Evolutionary conservation across 306 rosid genomes (phyloP).

Genomic region (Delonix regia): DNA sequence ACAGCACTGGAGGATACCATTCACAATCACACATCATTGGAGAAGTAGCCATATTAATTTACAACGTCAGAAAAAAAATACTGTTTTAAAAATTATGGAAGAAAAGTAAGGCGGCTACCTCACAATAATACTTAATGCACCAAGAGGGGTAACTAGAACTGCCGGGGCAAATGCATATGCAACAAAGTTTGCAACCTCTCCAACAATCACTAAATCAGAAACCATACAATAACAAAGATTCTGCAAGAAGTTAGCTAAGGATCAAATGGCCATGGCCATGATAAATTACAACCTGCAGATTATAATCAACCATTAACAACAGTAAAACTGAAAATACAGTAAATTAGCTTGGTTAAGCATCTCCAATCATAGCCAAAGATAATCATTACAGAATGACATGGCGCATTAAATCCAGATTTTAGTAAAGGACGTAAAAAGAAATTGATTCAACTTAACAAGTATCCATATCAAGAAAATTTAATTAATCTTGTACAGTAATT

Average conservation of each 20-base stretch:
- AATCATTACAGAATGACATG: constrained; percentile 4
- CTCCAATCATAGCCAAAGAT: not conserved
- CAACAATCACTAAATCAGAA: constrained; percentile 79
- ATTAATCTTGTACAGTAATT: constrained; percentile 6
- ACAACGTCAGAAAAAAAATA: constrained; percentile 21
- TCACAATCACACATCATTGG: constrained; percentile 22
- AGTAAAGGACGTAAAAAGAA: not conserved
- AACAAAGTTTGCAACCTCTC: constrained; percentile 81
- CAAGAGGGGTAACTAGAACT: constrained; percentile 88
- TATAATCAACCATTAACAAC: constrained; percentile 1
- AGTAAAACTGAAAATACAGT: not conserved
- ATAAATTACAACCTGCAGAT: constrained; percentile 12
- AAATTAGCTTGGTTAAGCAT: constrained; percentile 1
- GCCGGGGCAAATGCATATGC: constrained; percentile 97
- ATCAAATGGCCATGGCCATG: constrained; percentile 23
- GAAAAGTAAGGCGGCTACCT: constrained; percentile 56
- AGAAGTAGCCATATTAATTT: constrained; percentile 13
- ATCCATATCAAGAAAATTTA: constrained; percentile 18
- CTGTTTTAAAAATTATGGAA: not conserved
- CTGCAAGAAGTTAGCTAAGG: constrained; percentile 47
- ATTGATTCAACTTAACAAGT: constrained; percentile 22
- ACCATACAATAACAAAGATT: constrained; percentile 48
- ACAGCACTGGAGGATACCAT: constrained; percentile 63
- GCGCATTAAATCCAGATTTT: constrained; percentile 34
- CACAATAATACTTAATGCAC: constrained; percentile 87